Evolutionary conservation across 192 early-diverging fungal species (phyloP), one percentile per base, ranked within the genome.

Genomic region (Dimargaris cristalligena): DNA sequence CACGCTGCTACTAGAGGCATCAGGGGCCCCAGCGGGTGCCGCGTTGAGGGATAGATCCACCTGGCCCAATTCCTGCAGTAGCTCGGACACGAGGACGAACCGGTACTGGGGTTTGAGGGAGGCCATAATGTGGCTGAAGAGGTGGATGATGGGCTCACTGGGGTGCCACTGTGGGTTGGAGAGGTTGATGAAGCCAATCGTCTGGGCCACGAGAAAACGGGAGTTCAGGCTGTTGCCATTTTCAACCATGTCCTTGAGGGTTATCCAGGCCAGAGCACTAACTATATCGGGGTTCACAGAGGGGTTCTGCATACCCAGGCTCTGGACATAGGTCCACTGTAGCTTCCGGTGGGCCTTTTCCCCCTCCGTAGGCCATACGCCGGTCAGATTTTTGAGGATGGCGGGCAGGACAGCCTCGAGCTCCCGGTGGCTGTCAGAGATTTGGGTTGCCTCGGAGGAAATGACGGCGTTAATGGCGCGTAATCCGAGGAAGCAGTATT

Each of bases 21-120:
- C 34, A n/a, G 56, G 61, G 23, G 66, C 67, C 60, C 67, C 69
- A 4, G 63, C 63, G 10, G 58, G 30, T n/a, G n/a, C n/a, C n/a
- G n/a, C n/a, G 25, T 61, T 52, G 4, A 68, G 69, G 54, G 64
- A 69, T 65, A 67, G 67, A 31, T 61, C 49, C 46, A 71, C 60
- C 22, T 51, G 25, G 29, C 67, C 67, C 38, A 75, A 64, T 31
- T 66, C 61, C 10, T 61, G 64, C 62, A 75, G 65, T 47, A 71
- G 63, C 62, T 75, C 73, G 32, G 70, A 56, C 14, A 71, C 64
- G 46, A 75, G 58, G 6, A 65, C 62, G 34, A 58, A 67, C 52
- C 59, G 59, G 34, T 60, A 60, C 59, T 60, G 59, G 44, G 59
- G 59, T n/a, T 60, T 41, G 13, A 60, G 29, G 22, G 59, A 44